phyloP scores from a whole-genome alignment of 2,329 filamentous ascomycete species.

The Endoconidiophora polonica region DNA sequence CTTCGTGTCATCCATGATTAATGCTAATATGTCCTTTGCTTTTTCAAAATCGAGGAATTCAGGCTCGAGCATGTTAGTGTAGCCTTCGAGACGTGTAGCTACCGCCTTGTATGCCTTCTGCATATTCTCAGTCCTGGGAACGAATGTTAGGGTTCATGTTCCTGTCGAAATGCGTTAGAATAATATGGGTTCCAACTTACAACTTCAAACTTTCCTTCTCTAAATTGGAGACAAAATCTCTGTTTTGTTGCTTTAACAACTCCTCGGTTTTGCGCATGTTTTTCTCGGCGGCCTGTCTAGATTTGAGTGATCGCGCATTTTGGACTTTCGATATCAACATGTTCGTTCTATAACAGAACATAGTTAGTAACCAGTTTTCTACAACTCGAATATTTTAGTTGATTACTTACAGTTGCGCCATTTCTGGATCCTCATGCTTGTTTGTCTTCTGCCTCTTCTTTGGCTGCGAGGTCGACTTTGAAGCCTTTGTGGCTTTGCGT shows the following conservation, averaged over 20 bases:
- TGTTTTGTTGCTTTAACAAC: constrained; percentile 5
- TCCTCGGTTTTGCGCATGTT: constrained; percentile 3
- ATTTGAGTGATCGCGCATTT: constrained; percentile 4
- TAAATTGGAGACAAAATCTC: background rate
- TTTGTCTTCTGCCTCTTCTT: background rate
- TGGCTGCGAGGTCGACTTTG: background rate
- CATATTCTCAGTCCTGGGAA: constrained; percentile 1
- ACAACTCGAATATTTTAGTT: background rate
- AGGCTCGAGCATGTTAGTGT: background rate
- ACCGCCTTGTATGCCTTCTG: constrained; percentile 5
- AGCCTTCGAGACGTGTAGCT: background rate
- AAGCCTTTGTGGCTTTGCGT: background rate
- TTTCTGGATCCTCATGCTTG: background rate
- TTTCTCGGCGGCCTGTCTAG: background rate
- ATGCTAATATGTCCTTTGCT: background rate
- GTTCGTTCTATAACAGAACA: background rate
- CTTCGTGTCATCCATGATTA: background rate
- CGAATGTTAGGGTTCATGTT: background rate
- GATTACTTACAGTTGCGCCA: constrained; percentile 4
- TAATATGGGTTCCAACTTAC: constrained; percentile 1
- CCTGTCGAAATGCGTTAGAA: background rate
- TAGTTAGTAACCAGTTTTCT: background rate
- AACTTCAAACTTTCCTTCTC: constrained; percentile 7
- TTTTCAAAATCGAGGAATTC: background rate
- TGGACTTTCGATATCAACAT: constrained; percentile 6